Evolutionary conservation across 2,329 filamentous ascomycete genomes (phyloP).

Genomic region (Aspergillus udagawae): DNA sequence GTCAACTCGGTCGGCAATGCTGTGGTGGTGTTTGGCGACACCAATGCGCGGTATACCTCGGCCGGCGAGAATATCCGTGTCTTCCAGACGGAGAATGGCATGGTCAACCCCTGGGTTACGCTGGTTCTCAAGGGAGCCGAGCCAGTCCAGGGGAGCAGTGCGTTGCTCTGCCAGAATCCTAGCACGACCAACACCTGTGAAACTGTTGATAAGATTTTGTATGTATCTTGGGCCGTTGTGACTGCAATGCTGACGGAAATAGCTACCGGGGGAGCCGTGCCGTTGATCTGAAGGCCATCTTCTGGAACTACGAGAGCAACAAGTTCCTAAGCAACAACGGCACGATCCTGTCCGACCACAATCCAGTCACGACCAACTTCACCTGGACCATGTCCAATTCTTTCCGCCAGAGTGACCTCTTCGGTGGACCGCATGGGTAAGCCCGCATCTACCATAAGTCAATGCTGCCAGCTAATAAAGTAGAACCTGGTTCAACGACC

Average conservation of each 20-base stretch:
- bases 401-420: conserved; percentile 37
- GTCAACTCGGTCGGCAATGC: conserved; percentile 56
- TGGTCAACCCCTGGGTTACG: conserved; percentile 60
- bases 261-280: conserved; percentile 32
- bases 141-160: conserved; percentile 40
- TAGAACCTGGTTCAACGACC: conserved; percentile 53
- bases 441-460: not conserved
- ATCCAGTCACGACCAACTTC: conserved; percentile 47
- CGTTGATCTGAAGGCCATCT: conserved; percentile 49
- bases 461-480: not conserved
- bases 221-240: not conserved
- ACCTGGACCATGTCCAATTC: conserved; percentile 47
- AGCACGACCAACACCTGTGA: conserved; percentile 54
- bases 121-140: conserved; percentile 47
- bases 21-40: conserved; percentile 62
- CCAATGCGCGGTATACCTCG: conserved; percentile 62
- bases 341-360: conserved; percentile 60
- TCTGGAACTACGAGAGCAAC: conserved; percentile 47
- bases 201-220: conserved; percentile 63
- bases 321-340: conserved; percentile 57
- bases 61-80: conserved; percentile 50
- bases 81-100: conserved; percentile 48
- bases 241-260: not conserved
- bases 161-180: conserved; percentile 55
- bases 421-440: conserved; percentile 25